Conservation (phyloP, 1,139 yeast genomes). For the Candida pseudoviswanathii region DNA sequence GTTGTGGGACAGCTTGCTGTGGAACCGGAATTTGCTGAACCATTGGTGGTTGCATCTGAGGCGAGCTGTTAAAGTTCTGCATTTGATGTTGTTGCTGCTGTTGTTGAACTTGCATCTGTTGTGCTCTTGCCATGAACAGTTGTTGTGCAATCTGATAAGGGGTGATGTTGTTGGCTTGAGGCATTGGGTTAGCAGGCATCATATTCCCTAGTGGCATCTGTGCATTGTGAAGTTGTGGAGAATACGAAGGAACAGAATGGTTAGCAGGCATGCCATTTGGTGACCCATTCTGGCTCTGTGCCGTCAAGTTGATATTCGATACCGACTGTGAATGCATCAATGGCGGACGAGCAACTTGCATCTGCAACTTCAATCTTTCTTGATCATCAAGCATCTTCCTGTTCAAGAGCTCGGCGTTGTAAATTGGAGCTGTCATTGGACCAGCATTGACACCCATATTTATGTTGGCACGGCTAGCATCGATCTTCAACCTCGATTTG, state of each 20-base stretch:
- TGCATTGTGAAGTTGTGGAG: background rate
- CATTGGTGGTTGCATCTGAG: constrained; percentile 1
- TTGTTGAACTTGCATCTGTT: constrained; percentile 11
- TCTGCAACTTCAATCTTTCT: constrained; percentile 8
- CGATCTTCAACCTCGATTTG: constrained; percentile 13
- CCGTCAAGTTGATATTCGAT: constrained; percentile 3
- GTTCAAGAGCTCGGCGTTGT: constrained; percentile 22
- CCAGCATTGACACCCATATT: constrained; percentile 21
- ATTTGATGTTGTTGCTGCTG: constrained; percentile 4
- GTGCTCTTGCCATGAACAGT: constrained; percentile 8
- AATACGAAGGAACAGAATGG: background rate
- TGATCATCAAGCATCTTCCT: constrained; percentile 11
- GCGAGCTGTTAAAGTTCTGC: background rate
- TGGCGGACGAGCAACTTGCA: constrained; percentile 11
- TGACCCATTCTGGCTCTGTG: background rate
- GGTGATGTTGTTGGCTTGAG: constrained; percentile 1
- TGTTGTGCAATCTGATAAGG: constrained; percentile 11
- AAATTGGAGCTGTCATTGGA: constrained; percentile 41
- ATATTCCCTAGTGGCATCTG: background rate
- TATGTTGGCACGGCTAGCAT: constrained; percentile 13
- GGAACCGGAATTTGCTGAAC: constrained; percentile 7
- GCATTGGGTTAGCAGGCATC: background rate
- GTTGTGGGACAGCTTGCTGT: constrained; percentile 5
- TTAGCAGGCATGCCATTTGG: background rate
- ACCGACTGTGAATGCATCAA: constrained; percentile 14